phyloP scores from a whole-genome alignment of 2,329 filamentous ascomycete species.

The Ophiosphaerella korrae region DNA sequence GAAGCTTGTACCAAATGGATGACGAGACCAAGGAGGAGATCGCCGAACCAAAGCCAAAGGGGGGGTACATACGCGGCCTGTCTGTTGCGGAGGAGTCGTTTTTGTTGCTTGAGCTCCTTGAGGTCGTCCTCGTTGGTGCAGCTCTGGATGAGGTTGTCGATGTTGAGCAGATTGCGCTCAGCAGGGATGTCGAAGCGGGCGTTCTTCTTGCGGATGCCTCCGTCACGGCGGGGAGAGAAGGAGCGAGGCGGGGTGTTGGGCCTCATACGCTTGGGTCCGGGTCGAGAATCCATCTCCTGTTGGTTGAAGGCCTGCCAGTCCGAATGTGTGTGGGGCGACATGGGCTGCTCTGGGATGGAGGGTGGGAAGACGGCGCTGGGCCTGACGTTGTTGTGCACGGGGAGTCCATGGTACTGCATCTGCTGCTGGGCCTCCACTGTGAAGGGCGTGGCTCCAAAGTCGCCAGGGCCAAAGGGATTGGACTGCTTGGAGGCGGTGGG shows the following conservation, averaged over 20 bases:
- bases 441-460: constrained; percentile 56
- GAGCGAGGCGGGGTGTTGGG: constrained; percentile 72
- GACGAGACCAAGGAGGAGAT: constrained; percentile 34
- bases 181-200: constrained; percentile 95
- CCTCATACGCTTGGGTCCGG: constrained; percentile 62
- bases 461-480: constrained; percentile 62
- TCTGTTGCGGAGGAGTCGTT: constrained; percentile 89
- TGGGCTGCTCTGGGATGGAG: constrained; percentile 51
- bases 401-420: constrained; percentile 45
- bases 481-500: constrained; percentile 75
- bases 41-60: constrained; percentile 50
- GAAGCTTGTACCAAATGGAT: constrained; percentile 38
- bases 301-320: constrained; percentile 61
- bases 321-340: constrained; percentile 67
- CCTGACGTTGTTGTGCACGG: constrained; percentile 49
- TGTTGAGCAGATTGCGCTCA: constrained; percentile 91
- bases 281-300: constrained; percentile 56
- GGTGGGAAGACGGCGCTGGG: constrained; percentile 57
- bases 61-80: constrained; percentile 80
- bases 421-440: constrained; percentile 50
- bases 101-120: constrained; percentile 98
- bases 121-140: constrained; percentile 90
- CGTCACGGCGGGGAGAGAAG: constrained; percentile 77
- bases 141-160: constrained; percentile 87
- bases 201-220: constrained; percentile 98